Evolutionary conservation across 441 rosid species (phyloP).

Genomic region (Cnidoscolus chayamansa): DNA sequence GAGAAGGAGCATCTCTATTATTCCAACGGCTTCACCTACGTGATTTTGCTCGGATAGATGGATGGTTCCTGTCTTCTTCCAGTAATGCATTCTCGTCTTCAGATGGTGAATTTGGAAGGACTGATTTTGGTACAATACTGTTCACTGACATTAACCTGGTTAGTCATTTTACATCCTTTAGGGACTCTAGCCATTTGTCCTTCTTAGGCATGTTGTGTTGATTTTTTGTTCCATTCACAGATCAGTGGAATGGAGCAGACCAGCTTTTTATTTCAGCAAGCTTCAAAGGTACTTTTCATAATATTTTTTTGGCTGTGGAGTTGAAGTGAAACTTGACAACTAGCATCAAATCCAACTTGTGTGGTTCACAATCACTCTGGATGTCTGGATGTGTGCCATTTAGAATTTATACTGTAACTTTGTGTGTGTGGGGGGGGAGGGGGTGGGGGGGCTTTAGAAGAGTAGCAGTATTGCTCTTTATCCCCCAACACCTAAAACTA

Average conservation of each 20-base stretch:
- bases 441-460: neutral
- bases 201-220: conserved; percentile 11
- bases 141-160: conserved; percentile 95
- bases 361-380: neutral
- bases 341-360: neutral
- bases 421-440: neutral
- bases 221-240: conserved; percentile 39
- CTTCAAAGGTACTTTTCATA: conserved; percentile 69
- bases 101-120: conserved; percentile 43
- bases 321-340: conserved; percentile 8
- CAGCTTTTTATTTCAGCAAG: conserved; percentile 95
- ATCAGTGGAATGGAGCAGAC: conserved; percentile 99
- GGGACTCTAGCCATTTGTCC: conserved; percentile 7
- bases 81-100: conserved; percentile 37
- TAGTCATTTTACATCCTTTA: conserved; percentile 24
- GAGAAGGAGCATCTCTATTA: conserved; percentile 77
- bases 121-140: conserved; percentile 46
- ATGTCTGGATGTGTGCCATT: neutral
- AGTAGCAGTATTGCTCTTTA: neutral
- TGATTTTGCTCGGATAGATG: conserved; percentile 95
- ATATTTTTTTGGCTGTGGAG: neutral
- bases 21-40: conserved; percentile 72
- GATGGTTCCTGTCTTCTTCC: conserved; percentile 82
- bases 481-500: neutral
- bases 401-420: neutral